A percentile compares a stretch with the other conserved stretches of the same genome.
Evolutionary conservation across 148 eudicot species (phyloP).

Genomic region (Spergularia bocconei): DNA sequence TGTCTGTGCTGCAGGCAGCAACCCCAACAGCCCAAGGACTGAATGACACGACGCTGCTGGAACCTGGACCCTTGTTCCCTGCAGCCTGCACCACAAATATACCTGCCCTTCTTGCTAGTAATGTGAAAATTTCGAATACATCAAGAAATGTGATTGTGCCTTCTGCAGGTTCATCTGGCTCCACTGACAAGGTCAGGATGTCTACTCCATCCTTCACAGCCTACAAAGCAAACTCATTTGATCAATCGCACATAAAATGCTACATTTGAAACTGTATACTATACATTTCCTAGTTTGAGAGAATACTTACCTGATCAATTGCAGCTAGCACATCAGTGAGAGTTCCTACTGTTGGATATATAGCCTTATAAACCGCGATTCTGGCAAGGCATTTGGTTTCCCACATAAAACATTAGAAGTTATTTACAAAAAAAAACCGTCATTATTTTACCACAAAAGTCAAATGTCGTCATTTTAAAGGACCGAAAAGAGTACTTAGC

Average conservation of each 20-base stretch:
- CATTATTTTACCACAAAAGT: not conserved
- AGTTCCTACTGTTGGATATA: constrained; percentile 82
- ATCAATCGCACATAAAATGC: not conserved
- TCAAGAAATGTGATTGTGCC: constrained; percentile 72
- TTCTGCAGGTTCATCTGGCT: constrained; percentile 86
- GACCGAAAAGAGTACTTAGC: not conserved
- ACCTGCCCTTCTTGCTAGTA: constrained; percentile 79
- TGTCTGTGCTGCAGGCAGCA: constrained; percentile 59
- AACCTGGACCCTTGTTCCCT: constrained; percentile 75
- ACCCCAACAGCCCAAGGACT: constrained; percentile 95
- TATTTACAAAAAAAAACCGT: not conserved
- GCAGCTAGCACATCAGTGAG: constrained; percentile 82
- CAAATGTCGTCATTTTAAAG: not conserved
- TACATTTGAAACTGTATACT: not conserved
- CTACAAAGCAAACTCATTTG: constrained; percentile 30
- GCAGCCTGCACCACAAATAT: constrained; percentile 87
- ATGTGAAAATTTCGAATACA: constrained; percentile 70
- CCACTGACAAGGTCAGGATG: constrained; percentile 68
- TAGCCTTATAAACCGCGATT: constrained; percentile 93
- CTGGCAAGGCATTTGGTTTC: constrained; percentile 36
- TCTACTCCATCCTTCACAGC: constrained; percentile 86
- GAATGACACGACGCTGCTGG: constrained; percentile 65
- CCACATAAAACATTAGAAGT: not conserved
- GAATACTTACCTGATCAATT: constrained; percentile 76
- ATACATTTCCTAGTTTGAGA: not conserved